Percentiles rank a stretch among this genome's conserved stretches.
These are phyloP conservation scores for Suhomyces prunicola DNA, from an alignment of 805 yeast genomes.

Conservation along the genomic window DNA sequence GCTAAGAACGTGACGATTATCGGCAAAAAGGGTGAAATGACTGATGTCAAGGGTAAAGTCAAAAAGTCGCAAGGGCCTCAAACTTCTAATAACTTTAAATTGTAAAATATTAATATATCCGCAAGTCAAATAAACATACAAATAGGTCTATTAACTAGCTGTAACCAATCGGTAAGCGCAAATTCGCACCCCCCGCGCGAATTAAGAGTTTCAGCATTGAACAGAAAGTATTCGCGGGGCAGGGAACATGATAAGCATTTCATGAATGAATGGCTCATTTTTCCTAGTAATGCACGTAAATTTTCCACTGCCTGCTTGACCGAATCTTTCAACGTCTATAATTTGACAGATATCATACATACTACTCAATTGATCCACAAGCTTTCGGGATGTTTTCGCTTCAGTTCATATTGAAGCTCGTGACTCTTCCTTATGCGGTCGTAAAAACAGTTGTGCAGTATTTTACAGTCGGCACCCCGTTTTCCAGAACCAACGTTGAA, in stretches of 20 bases:
- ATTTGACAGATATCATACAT: background rate
- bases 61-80: conserved; percentile 42
- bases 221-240: background rate
- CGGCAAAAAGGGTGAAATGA: conserved; percentile 70
- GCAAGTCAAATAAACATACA: background rate
- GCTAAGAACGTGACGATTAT: conserved; percentile 78
- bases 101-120: conserved; percentile 10
- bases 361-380: background rate
- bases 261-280: background rate
- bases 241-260: background rate
- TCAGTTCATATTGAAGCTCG: conserved; percentile 18
- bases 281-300: background rate
- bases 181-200: background rate
- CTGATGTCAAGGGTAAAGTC: conserved; percentile 67
- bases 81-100: conserved; percentile 26
- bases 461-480: conserved; percentile 32
- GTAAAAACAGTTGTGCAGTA: conserved; percentile 21
- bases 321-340: background rate
- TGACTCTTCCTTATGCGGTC: conserved; percentile 22
- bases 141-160: background rate
- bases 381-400: conserved; percentile 15
- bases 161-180: background rate
- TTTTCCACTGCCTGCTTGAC: background rate
- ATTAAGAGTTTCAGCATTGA: background rate
- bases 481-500: conserved; percentile 25